Base-by-base conservation (phyloP, 1,139 yeast genomes). In the Suhomyces anneliseae region DNA sequence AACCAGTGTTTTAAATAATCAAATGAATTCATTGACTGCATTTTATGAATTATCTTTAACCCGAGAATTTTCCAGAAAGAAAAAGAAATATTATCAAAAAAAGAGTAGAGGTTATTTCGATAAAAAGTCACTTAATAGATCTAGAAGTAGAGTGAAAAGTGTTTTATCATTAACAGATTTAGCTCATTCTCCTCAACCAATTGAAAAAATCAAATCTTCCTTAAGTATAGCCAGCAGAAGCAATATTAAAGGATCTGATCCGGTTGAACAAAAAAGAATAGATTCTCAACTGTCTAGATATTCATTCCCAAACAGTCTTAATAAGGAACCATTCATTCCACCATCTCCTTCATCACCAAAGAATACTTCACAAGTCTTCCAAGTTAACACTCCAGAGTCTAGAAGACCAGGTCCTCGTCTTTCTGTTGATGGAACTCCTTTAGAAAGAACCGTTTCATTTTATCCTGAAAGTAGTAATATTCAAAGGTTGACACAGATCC, bases 11-110 rank as follows among this genome's bases (percentile, higher is more conserved):
- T 59, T 70, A 24, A 73, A 79, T 46, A 79, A 79, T 44, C 82
- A 83, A 48, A 84, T 90, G 68, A 96, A 89, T 61, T 74, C 90
- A 0, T 68, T 89, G 26, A 84, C 92, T n/a, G 97, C 96, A 0
- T 75, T 88, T 50, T 93, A 95, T 87, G 86, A 85, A 40, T 70
- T 93, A 11, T 68, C 86, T 11, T 68, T 89, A 15, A 92, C 89
- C 36, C 75, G 78, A 44, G 95, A 87, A 54, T 70, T 68, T 43
- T 54, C 63, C 15, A 67, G 66, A 47, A 74, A 73, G 61, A 71
- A 69, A 53, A 60, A 59, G 45, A 61, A 61, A 36, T 66, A 71
- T 44, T 54, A 66, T 43, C 61, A 60, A 27, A 70, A 69, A 36
- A 73, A 70, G 57, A 65, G 67, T 50, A 70, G 79, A 49, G 68